A percentile compares a stretch with the other conserved stretches of the same genome.
These are phyloP conservation scores for Citrus medica DNA, from an alignment of 345 rosid species.

Conservation along the genomic window DNA sequence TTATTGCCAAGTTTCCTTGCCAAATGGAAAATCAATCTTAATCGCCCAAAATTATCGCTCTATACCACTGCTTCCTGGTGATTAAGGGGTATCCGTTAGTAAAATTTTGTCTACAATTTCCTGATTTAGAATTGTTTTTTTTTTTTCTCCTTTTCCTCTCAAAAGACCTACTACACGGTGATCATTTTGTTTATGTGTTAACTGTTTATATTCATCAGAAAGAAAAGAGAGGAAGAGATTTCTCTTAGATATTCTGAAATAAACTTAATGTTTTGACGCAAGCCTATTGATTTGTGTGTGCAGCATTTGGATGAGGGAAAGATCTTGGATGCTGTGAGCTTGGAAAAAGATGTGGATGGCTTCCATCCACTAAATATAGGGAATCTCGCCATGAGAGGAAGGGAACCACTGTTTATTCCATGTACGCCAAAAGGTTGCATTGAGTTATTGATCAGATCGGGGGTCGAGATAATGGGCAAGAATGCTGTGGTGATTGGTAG, in stretches of 20 bases:
- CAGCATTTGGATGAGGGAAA: conserved; percentile 89
- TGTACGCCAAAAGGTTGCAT: conserved; percentile 90
- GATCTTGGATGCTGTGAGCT: conserved; percentile 56
- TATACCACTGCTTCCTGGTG: background rate
- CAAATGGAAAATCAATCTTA: background rate
- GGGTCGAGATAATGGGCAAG: conserved; percentile 70
- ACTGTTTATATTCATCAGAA: background rate
- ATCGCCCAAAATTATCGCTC: background rate
- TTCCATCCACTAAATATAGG: conserved; percentile 86
- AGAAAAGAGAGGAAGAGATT: background rate
- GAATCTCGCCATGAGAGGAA: conserved; percentile 90
- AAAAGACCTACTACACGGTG: background rate
- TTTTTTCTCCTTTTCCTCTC: background rate
- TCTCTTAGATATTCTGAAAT: background rate
- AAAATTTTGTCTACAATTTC: background rate
- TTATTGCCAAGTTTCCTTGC: background rate
- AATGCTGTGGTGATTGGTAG: conserved; percentile 84
- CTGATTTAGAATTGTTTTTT: background rate
- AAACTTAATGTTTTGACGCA: background rate
- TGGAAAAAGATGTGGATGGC: conserved; percentile 93
- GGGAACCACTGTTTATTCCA: conserved; percentile 79
- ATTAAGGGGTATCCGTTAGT: background rate
- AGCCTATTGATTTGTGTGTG: conserved; percentile 11
- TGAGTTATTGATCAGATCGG: conserved; percentile 75
- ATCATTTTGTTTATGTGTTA: background rate